Evolutionary conservation across 2,329 filamentous ascomycete species (phyloP), one percentile per base, ranked within the genome.

Genomic region (Capronia americana): DNA sequence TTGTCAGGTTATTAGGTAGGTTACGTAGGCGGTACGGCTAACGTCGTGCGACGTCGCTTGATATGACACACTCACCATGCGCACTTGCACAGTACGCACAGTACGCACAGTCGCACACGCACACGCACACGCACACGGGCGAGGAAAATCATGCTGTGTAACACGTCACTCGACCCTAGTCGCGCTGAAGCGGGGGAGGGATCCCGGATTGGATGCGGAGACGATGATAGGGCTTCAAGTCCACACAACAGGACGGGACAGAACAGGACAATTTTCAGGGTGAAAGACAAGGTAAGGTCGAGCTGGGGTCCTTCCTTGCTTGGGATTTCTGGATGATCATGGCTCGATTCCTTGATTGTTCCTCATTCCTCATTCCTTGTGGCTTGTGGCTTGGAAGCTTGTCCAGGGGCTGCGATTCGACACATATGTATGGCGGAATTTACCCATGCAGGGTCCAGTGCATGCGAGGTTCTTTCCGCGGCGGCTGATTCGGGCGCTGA

Each of bases 381-480:
- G 14, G 48, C 20, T 12, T 8, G 48, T 28, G 48, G 48, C 20
- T 12, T 28, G 26, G 26, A 24, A 20, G 48, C 26, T 28, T 17
- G 48, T 23, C 14, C 11, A 1, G 14, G 38, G 5, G 5, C 7
- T 44, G 38, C 17, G 38, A n/a, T 44, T 44, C 17, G 14, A 44
- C 38, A 3, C 14, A 7, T 20, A 20, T 17, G n/a, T n/a, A n/a
- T n/a, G n/a, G n/a, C 24, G 11, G 48, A 5, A 12, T 53, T 20
- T 14, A 14, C 48, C 48, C 2, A 58, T 28, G 56, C 56, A 58
- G 56, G 38, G 56, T 58, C 38, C 26, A 28, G 12, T 12, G 20
- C 17, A 55, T 62, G 60, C 60, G 32, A 30, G 60, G 60, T 56
- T 32, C 32, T 62, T 62, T 57, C 28, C 60, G 50, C 11, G 24